These are phyloP conservation scores for Nakazawaea ambrosiae DNA, from an alignment of 805 yeast genomes.

Conservation along the genomic window DNA sequence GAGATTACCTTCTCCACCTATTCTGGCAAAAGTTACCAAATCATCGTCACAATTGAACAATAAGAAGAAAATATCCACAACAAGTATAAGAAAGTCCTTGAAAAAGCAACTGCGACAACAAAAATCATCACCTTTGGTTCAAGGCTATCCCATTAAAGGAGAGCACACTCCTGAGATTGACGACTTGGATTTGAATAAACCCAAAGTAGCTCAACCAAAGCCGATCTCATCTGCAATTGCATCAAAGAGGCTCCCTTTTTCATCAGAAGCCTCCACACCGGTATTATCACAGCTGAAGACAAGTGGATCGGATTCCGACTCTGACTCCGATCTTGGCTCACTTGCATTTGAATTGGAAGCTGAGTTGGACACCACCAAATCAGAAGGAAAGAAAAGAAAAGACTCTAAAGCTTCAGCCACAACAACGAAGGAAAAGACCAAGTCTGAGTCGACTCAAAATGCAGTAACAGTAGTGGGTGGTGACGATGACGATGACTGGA, in stretches of 20 bases:
- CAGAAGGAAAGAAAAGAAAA: background rate
- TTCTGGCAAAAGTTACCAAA: too few relatives aligned
- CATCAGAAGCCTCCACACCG: constrained; percentile 2
- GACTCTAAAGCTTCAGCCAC: too few relatives aligned
- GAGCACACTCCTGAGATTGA: too few relatives aligned
- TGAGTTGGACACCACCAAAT: constrained; percentile 5
- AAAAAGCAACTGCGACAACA: too few relatives aligned
- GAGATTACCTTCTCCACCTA: background rate
- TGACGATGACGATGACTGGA: constrained; percentile 10
- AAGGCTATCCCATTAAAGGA: too few relatives aligned
- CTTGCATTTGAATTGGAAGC: constrained; percentile 20
- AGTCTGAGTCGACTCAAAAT: too few relatives aligned
- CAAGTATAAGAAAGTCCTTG: too few relatives aligned
- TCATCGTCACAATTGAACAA: too few relatives aligned
- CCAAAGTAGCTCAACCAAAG: constrained; percentile 1
- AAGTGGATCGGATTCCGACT: background rate
- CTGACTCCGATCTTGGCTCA: constrained; percentile 18
- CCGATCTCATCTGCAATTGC: background rate
- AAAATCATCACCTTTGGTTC: too few relatives aligned
- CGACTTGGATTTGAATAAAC: too few relatives aligned
- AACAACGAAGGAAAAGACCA: too few relatives aligned
- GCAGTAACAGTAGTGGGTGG: background rate
- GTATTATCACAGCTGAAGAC: background rate
- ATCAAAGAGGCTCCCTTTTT: background rate
- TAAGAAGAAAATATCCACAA: too few relatives aligned